Conservation (phyloP, 495 filamentous ascomycete genomes). For the Xylaria telfairii region DNA sequence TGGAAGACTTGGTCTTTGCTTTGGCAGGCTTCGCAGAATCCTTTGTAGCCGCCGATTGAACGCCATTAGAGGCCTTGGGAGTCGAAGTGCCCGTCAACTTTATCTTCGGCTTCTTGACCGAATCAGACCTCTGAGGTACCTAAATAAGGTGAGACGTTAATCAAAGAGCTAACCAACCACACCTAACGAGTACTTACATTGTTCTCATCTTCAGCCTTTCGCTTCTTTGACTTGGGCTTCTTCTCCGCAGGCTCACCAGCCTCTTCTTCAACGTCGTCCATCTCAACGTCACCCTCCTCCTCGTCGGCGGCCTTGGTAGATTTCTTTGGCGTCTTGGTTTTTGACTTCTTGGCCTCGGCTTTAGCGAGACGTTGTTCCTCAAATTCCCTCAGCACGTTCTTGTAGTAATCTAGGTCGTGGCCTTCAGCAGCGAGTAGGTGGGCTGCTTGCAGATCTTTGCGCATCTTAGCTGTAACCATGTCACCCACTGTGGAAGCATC, state of each 20-base stretch:
- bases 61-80: slow-evolving; percentile 60
- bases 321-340: slow-evolving; percentile 68
- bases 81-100: slow-evolving; percentile 61
- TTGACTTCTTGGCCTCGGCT: slow-evolving; percentile 63
- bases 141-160: slow-evolving; percentile 42
- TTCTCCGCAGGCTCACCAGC: slow-evolving; percentile 56
- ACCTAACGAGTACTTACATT: slow-evolving; percentile 59
- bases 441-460: slow-evolving; percentile 74
- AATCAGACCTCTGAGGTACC: slow-evolving; percentile 70
- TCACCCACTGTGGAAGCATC: slow-evolving; percentile 70
- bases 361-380: slow-evolving; percentile 65
- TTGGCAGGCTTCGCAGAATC: slow-evolving; percentile 54
- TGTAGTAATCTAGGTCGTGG: slow-evolving; percentile 76
- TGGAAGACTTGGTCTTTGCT: slow-evolving; percentile 65
- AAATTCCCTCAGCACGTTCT: slow-evolving; percentile 71
- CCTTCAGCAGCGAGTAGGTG: slow-evolving; percentile 74
- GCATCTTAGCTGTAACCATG: slow-evolving; percentile 71
- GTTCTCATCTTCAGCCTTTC: slow-evolving; percentile 70
- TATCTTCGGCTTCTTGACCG: slow-evolving; percentile 71
- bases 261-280: slow-evolving; percentile 67
- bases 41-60: slow-evolving; percentile 45
- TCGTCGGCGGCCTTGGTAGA: slow-evolving; percentile 64
- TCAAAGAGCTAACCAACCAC: background rate
- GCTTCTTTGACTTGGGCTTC: slow-evolving; percentile 70
- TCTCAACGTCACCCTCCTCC: slow-evolving; percentile 74